Percentiles rank a stretch among this genome's conserved stretches.
Evolutionary conservation across 495 filamentous ascomycete genomes (phyloP).

Genomic region (Penicillium silybi): DNA sequence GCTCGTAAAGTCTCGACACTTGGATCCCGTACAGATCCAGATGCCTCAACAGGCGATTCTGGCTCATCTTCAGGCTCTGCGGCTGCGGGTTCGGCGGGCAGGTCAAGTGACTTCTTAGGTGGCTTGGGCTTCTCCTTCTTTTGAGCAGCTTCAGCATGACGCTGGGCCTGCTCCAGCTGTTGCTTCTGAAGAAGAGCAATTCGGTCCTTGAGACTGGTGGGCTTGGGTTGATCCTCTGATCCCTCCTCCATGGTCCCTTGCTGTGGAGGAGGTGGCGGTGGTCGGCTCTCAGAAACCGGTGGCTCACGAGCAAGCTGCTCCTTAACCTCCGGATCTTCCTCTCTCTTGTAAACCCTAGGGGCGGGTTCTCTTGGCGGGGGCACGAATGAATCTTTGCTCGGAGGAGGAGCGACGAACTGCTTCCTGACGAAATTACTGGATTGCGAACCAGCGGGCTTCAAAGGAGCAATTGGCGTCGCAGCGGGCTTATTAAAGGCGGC

Average conservation of each 20-base stretch:
- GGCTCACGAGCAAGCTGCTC: conserved; percentile 51
- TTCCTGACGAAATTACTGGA: conserved; percentile 84
- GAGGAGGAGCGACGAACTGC: conserved; percentile 95
- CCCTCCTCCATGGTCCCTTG: conserved; percentile 44
- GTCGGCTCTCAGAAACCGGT: conserved; percentile 51
- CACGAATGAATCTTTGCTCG: conserved; percentile 88
- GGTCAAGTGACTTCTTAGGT: conserved; percentile 73
- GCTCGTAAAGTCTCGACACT: conserved; percentile 54
- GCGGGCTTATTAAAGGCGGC: conserved; percentile 93
- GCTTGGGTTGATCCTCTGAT: conserved; percentile 75
- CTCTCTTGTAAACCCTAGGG: conserved; percentile 75
- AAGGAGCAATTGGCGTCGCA: conserved; percentile 78
- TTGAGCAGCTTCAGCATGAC: conserved; percentile 71
- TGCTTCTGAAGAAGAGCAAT: conserved; percentile 93
- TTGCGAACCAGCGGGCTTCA: conserved; percentile 67
- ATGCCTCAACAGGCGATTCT: conserved; percentile 46
- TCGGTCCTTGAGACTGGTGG: conserved; percentile 86
- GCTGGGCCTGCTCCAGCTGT: conserved; percentile 78
- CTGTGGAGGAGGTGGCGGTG: conserved; percentile 46
- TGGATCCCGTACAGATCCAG: conserved; percentile 39
- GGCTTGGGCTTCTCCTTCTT: conserved; percentile 91
- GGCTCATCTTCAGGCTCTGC: conserved; percentile 26
- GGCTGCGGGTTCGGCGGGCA: conserved; percentile 26
- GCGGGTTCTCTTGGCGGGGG: conserved; percentile 65
- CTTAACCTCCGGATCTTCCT: conserved; percentile 81